Evolutionary conservation across 441 rosid species (phyloP).

Genomic region (Isatis lusitanica): DNA sequence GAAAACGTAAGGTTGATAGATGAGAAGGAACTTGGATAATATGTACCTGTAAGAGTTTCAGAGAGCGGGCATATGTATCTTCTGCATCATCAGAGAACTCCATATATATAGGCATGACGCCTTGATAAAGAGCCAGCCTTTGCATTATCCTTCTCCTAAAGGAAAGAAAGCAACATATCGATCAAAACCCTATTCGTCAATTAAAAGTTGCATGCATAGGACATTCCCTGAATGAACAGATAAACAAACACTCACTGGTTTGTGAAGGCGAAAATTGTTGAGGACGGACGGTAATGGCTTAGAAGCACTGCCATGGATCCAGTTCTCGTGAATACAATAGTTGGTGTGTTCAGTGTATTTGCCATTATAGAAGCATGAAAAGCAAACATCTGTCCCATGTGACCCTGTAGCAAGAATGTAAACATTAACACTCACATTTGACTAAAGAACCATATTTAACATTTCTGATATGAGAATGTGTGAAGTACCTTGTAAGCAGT

Average conservation of each 20-base stretch:
- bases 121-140: constrained; percentile 82
- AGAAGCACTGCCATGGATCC: constrained; percentile 89
- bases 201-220: background rate
- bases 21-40: background rate
- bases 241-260: constrained; percentile 60
- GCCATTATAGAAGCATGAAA: constrained; percentile 95
- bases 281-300: constrained; percentile 87
- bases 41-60: constrained; percentile 60
- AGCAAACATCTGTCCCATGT: constrained; percentile 97
- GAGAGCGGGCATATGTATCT: constrained; percentile 82
- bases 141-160: constrained; percentile 85
- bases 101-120: constrained; percentile 84
- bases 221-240: constrained; percentile 1
- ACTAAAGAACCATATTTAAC: background rate
- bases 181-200: background rate
- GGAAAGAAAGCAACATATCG: background rate
- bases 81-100: constrained; percentile 83
- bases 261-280: constrained; percentile 90
- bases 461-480: constrained; percentile 1
- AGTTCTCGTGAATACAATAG: constrained; percentile 88
- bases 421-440: background rate
- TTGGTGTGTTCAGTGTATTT: constrained; percentile 74
- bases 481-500: constrained; percentile 56
- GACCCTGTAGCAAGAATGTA: constrained; percentile 53
- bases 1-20: constrained; percentile 4